Percentiles rank a stretch among this genome's conserved stretches.
phyloP scores from a whole-genome alignment of 352 stramenopile species.

The Halophytophthora batemanensis region DNA sequence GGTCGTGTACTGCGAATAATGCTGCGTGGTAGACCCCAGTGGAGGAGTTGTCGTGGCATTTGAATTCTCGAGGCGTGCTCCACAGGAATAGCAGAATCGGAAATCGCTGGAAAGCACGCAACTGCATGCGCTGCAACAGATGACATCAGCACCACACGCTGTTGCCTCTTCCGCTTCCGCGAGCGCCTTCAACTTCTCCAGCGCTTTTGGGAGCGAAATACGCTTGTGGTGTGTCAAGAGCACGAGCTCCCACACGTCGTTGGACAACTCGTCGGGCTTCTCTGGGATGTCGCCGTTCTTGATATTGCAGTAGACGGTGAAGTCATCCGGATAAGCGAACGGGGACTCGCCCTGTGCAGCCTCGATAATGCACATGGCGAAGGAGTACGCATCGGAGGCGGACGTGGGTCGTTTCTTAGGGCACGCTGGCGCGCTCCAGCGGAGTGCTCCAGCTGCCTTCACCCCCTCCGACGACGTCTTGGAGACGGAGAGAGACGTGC shows the following conservation, averaged over 20 bases:
- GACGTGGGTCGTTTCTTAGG: conserved; percentile 15
- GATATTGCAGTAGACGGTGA: conserved; percentile 11
- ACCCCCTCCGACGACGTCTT: neutral
- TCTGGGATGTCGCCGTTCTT: conserved; percentile 5
- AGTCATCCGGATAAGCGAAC: conserved; percentile 10
- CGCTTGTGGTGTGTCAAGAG: neutral
- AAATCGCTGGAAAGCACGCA: no score
- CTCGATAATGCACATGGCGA: conserved; percentile 33
- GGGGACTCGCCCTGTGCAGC: conserved; percentile 17
- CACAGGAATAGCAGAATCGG: no score
- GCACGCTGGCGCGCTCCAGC: conserved; percentile 31
- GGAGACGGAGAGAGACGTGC: neutral
- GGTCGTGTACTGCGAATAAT: no score
- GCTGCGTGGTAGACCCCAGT: no score
- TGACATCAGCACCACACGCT: no score
- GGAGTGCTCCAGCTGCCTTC: neutral
- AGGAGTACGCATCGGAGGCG: conserved; percentile 29
- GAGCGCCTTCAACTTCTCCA: conserved; percentile 4
- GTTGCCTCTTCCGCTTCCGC: neutral
- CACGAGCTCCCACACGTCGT: conserved; percentile 19
- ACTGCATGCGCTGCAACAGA: no score
- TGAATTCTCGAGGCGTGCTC: no score
- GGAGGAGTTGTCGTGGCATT: no score
- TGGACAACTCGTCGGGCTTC: conserved; percentile 9
- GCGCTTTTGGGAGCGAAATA: neutral